Base-by-base conservation (phyloP, 2,329 filamentous ascomycete genomes). In the Talaromyces pinophilus region DNA sequence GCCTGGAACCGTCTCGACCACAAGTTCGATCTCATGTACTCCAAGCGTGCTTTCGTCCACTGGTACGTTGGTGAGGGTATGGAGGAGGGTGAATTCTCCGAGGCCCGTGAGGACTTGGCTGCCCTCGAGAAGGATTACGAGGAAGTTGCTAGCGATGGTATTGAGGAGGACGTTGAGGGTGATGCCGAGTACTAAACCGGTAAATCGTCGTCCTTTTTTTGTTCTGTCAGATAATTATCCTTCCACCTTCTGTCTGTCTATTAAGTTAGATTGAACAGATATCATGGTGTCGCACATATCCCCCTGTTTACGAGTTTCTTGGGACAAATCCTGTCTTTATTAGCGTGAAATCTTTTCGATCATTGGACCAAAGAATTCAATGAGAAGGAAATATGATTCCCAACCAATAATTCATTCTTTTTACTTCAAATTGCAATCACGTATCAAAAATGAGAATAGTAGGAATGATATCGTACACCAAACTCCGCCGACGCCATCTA, bases 51-150 rank as follows among this genome's bases (percentile, higher is more conserved):
- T 13, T 90, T 90, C 73, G 87, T 89, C n/a, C 87, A 89, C 76
- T 89, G 87, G 87, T 90, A 89, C 71, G 92, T 95, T 63, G 92
- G 92, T 71, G 92, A 95, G 82, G 92, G 92, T 82, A 95, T 95
- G 92, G 92, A 95, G 83, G 92, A 95, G 79, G 92, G 92, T 74
- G 92, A 95, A 80, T 95, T 95, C 83, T 91, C 89, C 69, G 92
- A 95, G 81, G 92, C 92, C 69, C 89, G 92, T 72, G 92, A 95
- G 83, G 92, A 95, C 78, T 84, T 95, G 68, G 92, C 92, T 69
- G 92, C 92, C 59, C 84, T 95, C 40, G 92, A 94, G 85, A 92
- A 90, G 83, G 91, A 94, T 74, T 94, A 94, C 77, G 91, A 93
- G 80, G 91, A 93, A 84, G 91, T 93, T 72, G 91, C 90, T 68